Percentiles rank a stretch among this genome's conserved stretches.
These are phyloP conservation scores for Coemansia reversa DNA, from an alignment of 192 early-diverging fungal species.

Conservation along the genomic window DNA sequence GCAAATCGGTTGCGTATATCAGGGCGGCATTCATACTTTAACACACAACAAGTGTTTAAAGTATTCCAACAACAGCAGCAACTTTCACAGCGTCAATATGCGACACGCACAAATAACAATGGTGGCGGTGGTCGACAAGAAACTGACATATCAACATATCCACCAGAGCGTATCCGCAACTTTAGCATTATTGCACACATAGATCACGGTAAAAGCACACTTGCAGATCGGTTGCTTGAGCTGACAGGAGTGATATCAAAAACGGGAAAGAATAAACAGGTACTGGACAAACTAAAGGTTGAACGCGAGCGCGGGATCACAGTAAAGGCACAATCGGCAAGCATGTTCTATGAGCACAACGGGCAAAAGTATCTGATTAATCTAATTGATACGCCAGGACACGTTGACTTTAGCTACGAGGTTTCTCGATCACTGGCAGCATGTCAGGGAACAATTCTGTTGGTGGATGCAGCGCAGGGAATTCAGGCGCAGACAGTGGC, in stretches of 20 bases:
- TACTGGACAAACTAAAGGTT: conserved; percentile 94
- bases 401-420: conserved; percentile 95
- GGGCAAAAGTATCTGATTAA: conserved; percentile 86
- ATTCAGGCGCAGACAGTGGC: conserved; percentile 98
- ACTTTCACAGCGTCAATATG: neutral
- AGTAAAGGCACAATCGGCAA: conserved; percentile 90
- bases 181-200: conserved; percentile 89
- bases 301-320: conserved; percentile 96
- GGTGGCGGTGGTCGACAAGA: conserved; percentile 19
- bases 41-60: too few relatives aligned
- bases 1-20: too few relatives aligned
- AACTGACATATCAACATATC: conserved; percentile 65
- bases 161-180: conserved; percentile 85
- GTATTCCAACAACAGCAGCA: neutral
- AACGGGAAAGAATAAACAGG: conserved; percentile 75
- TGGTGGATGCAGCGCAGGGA: conserved; percentile 94
- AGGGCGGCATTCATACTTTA: too few relatives aligned
- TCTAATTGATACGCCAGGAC: conserved; percentile 93
- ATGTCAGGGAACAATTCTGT: conserved; percentile 87
- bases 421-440: conserved; percentile 91
- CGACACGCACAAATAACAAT: neutral
- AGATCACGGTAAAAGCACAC: conserved; percentile 87
- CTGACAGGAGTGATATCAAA: conserved; percentile 81
- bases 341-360: conserved; percentile 89
- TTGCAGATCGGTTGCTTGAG: conserved; percentile 93